A percentile compares a stretch with the other conserved stretches of the same genome.
These are phyloP conservation scores for Diplocarpon mali DNA, from an alignment of 2,329 filamentous ascomycete genomes.

Conservation along the genomic window DNA sequence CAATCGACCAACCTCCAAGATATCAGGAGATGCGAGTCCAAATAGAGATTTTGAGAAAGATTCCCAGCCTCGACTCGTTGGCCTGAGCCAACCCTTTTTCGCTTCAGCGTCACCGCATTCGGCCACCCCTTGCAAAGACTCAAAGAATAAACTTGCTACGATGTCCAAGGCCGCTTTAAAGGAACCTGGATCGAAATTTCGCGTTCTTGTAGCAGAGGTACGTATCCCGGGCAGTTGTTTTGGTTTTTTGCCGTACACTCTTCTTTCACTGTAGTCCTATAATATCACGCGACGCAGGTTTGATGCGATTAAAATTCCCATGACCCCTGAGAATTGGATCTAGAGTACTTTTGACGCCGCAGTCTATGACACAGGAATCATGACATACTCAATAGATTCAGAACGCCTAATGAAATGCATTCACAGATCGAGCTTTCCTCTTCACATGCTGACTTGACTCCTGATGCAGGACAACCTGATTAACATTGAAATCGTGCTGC, in stretches of 20 bases:
- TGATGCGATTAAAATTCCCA: no score
- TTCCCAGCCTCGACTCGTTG: constrained; percentile 66
- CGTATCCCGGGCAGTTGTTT: no score
- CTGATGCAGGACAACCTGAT: constrained; percentile 44
- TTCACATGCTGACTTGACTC: no score
- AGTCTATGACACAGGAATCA: no score
- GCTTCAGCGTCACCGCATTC: constrained; percentile 17
- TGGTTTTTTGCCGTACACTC: no score
- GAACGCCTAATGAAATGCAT: no score
- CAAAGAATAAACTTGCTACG: constrained; percentile 51
- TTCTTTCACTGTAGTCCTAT: no score
- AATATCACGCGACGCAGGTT: no score
- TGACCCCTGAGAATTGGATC: no score
- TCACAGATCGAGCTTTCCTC: no score
- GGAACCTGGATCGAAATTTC: constrained; percentile 50
- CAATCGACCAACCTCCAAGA: constrained; percentile 1
- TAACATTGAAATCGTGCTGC: constrained; percentile 50
- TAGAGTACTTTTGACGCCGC: no score
- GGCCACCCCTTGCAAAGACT: constrained; percentile 5
- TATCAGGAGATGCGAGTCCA: constrained; percentile 9
- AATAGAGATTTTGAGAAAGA: constrained; percentile 42
- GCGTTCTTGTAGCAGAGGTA: constrained; percentile 71
- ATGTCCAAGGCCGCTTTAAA: constrained; percentile 54
- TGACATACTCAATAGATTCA: no score
- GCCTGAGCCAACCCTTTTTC: constrained; percentile 77